Percentiles rank a stretch among this genome's conserved stretches.
phyloP scores from a whole-genome alignment of 75 land plant species.

The Chamaecyparis obtusa region DNA sequence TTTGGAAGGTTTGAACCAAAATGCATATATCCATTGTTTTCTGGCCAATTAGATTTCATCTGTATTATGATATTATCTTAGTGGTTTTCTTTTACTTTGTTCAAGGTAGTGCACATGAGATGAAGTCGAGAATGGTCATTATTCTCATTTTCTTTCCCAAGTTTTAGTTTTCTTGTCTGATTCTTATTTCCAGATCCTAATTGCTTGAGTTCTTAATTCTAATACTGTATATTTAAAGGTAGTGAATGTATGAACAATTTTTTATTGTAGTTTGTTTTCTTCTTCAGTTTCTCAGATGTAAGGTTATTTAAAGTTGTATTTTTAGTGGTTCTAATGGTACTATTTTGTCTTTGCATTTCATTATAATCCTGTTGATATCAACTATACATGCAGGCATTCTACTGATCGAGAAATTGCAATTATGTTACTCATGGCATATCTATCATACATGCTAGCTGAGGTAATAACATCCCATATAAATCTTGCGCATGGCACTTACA shows the following conservation, averaged over 20 bases:
- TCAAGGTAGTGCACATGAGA: background rate
- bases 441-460: constrained; percentile 44
- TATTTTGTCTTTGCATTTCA: background rate
- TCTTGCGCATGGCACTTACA: background rate
- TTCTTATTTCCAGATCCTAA: background rate
- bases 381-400: constrained; percentile 25
- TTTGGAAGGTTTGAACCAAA: constrained; percentile 28
- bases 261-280: background rate
- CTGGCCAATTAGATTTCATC: background rate
- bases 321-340: background rate
- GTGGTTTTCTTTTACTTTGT: background rate
- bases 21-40: background rate
- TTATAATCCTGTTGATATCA: background rate
- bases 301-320: background rate
- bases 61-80: background rate
- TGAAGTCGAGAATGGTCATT: too few relatives aligned
- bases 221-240: background rate
- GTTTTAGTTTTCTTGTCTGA: background rate
- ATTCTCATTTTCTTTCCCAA: too few relatives aligned
- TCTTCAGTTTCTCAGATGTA: constrained; percentile 4
- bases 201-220: background rate
- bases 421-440: constrained; percentile 40
- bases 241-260: background rate
- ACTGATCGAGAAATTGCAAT: constrained; percentile 44
- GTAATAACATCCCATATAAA: constrained; percentile 6